Percentiles rank a stretch among this genome's conserved stretches.
phyloP scores from a whole-genome alignment of 2,329 filamentous ascomycete genomes.

The Curvularia eragrostidis region DNA sequence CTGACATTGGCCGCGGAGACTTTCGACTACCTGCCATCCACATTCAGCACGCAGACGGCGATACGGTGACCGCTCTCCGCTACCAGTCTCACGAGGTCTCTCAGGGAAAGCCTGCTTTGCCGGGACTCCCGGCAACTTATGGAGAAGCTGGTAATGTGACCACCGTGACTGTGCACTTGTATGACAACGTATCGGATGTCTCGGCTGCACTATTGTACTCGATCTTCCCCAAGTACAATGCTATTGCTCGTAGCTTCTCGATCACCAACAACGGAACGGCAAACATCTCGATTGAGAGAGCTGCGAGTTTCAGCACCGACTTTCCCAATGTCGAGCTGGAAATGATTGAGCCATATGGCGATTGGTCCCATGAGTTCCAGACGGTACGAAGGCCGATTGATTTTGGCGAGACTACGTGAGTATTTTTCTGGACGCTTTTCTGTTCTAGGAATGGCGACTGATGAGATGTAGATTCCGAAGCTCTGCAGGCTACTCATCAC shows the following conservation, averaged over 20 bases:
- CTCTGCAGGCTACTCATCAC: constrained; percentile 67
- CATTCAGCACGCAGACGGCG: constrained; percentile 64
- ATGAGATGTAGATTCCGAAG: constrained; percentile 62
- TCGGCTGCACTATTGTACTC: constrained; percentile 68
- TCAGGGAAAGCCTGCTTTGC: constrained; percentile 63
- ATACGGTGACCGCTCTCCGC: constrained; percentile 64
- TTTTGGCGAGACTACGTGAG: constrained; percentile 56
- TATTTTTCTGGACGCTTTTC: neutral
- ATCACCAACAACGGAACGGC: constrained; percentile 65
- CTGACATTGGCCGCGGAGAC: constrained; percentile 69
- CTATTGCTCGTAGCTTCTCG: constrained; percentile 66
- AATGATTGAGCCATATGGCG: constrained; percentile 67
- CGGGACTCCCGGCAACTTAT: constrained; percentile 66
- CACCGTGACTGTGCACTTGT: constrained; percentile 64
- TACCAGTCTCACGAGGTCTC: constrained; percentile 65
- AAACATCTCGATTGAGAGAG: constrained; percentile 62
- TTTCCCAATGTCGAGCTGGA: constrained; percentile 66
- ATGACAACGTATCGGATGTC: constrained; percentile 65
- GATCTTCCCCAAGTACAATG: constrained; percentile 67
- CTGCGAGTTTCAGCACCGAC: constrained; percentile 68
- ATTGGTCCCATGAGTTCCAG: constrained; percentile 67
- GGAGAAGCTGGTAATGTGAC: constrained; percentile 63
- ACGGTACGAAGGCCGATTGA: constrained; percentile 63
- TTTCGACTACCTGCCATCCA: constrained; percentile 67
- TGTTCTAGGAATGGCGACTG: constrained; percentile 1